Base-by-base conservation (phyloP, 352 stramenopile genomes). In the Elongisporangium prolatum region DNA sequence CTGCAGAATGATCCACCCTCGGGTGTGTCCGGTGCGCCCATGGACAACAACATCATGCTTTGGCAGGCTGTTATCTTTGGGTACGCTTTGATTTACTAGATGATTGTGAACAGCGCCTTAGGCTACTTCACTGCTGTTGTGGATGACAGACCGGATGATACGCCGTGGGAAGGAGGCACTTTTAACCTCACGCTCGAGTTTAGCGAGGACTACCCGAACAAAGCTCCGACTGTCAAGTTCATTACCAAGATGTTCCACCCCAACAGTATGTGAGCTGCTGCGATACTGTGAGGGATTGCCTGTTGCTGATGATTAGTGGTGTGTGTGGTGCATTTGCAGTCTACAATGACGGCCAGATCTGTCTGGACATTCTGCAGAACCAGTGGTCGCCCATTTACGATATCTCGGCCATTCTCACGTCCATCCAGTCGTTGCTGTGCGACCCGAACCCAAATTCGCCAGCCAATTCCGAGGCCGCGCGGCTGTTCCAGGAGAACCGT, bases 331-430 rank as follows among this genome's bases (percentile, higher is more conserved):
- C n/a, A 61, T 37, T 18, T 69, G 40, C 65, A 95, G 86, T 95
- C 57, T 96, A 96, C 72, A 92, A 90, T 44, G 86, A 95, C 64
- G 88, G 87, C 18, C 80, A 91, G 67, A 98, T 98, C 63, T 98
- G 94, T 80, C 76, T 99, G 54, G 98, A 99, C 71, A 99, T 99
- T 74, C 83, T 99, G 65, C 97, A 99, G 75, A 99, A 99, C 80
- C 97, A 99, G 74, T 99, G 97, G 97, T 98, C 91, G 74, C 98
- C 97, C 16, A 99, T 99, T 74, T 99, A 99, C 75, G 97, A 99
- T 69, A 99, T 99, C 71, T 98, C 93, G 24, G 97, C 97, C 22
- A 99, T 99, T 74, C 81, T 99, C 55, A 99, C 97, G 44, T 98
- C 92, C 63, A 99, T 99, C 70, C 97, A 99, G 85, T 99, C 95